A percentile compares a stretch with the other conserved stretches of the same genome.
phyloP scores from a whole-genome alignment of 1,284 basidiomycete species.

The Ceraceosorus guamensis region DNA sequence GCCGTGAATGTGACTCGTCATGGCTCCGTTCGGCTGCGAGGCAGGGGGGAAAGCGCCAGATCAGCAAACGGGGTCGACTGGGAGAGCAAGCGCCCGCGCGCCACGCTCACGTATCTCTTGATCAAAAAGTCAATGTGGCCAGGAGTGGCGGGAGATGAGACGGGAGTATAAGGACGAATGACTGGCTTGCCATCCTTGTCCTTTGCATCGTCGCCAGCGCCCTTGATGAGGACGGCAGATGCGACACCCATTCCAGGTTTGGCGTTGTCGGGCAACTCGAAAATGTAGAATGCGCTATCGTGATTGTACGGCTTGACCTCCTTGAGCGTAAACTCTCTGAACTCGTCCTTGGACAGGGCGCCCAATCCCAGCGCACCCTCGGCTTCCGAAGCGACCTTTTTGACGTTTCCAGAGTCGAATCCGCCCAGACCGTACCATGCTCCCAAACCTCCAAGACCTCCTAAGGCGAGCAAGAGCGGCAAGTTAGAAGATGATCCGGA shows the following conservation, averaged over 20 bases:
- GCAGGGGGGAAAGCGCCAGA: conserved; percentile 6
- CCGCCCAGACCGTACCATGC: conserved; percentile 41
- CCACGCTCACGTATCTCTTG: conserved; percentile 57
- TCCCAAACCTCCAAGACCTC: conserved; percentile 42
- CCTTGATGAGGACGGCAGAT: conserved; percentile 56
- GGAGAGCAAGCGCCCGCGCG: background rate
- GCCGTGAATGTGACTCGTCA: conserved; percentile 50
- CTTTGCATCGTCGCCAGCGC: conserved; percentile 51
- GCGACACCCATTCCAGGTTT: conserved; percentile 68
- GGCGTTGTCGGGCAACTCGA: conserved; percentile 74
- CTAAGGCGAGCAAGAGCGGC: conserved; percentile 35
- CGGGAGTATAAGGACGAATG: conserved; percentile 58
- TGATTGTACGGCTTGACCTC: conserved; percentile 84
- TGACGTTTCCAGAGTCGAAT: conserved; percentile 23
- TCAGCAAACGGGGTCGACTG: background rate
- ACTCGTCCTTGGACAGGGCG: conserved; percentile 56
- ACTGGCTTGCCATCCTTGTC: conserved; percentile 80
- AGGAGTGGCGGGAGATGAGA: conserved; percentile 30
- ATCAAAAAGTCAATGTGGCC: conserved; percentile 60
- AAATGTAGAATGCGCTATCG: conserved; percentile 72
- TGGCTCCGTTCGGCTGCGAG: conserved; percentile 27
- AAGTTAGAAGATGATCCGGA: conserved; percentile 15
- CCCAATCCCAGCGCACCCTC: background rate
- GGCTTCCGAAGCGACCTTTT: background rate
- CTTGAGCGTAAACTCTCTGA: conserved; percentile 72